A percentile compares a stretch with the other conserved stretches of the same genome.
Conservation (phyloP, 176 grass and related monocot genomes). For the Metroxylon sagu region DNA sequence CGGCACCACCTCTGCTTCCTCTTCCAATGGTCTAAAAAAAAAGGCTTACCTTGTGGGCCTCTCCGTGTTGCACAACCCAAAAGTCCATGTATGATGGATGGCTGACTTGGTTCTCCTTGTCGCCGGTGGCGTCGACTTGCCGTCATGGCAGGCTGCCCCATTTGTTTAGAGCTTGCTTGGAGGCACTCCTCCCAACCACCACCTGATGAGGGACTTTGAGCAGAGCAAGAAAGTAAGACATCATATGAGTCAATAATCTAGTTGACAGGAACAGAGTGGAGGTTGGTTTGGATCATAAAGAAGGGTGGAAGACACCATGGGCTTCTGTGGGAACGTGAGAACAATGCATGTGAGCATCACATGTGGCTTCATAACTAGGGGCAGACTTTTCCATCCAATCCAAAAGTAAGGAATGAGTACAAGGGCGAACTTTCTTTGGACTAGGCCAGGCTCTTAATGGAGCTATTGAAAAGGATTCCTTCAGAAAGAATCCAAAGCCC, state of each 20-base stretch:
- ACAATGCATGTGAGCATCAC: too few species aligned
- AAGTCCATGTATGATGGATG: conserved; percentile 25
- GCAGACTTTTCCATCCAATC: not conserved
- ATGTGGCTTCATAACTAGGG: not conserved
- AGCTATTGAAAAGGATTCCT: too few species aligned
- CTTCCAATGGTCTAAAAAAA: not conserved
- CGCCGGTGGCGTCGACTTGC: not conserved
- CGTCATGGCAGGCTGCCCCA: too few species aligned
- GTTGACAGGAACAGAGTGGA: too few species aligned
- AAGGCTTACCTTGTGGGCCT: not conserved
- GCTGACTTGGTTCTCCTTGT: not conserved
- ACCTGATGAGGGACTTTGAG: too few species aligned
- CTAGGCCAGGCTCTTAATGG: too few species aligned
- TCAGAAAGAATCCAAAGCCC: too few species aligned
- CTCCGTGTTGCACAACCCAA: not conserved
- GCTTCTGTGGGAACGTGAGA: too few species aligned
- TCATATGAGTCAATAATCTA: too few species aligned
- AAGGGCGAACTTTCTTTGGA: conserved; percentile 20
- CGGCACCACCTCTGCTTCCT: conserved; percentile 2
- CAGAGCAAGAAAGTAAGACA: too few species aligned
- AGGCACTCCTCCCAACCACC: not conserved
- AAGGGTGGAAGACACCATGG: too few species aligned
- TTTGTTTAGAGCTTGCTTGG: conserved; percentile 1
- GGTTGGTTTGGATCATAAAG: too few species aligned
- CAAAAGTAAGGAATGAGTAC: conserved; percentile 23